A percentile compares a stretch with the other conserved stretches of the same genome.
phyloP scores from a whole-genome alignment of 805 yeast genomes.

The Hanseniaspora clermontiae region DNA sequence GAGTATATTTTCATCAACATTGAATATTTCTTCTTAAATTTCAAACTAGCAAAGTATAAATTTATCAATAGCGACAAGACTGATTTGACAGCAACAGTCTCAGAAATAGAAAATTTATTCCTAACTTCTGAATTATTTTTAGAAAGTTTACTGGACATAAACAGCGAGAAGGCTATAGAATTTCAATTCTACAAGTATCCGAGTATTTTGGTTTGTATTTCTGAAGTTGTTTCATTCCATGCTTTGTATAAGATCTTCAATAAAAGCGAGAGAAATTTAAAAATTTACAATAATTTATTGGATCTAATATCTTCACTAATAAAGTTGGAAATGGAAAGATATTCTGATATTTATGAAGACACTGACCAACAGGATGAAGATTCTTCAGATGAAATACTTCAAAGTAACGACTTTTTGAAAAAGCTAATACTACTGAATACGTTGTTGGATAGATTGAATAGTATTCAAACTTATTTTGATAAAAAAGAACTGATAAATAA shows the following conservation, averaged over 20 bases:
- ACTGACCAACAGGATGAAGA: conserved; percentile 1
- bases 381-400: conserved; percentile 7
- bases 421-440: not conserved
- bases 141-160: not conserved
- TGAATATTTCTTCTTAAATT: conserved; percentile 7
- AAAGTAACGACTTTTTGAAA: not conserved
- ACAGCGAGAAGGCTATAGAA: conserved; percentile 2
- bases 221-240: conserved; percentile 21
- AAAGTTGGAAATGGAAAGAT: not conserved
- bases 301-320: conserved; percentile 15
- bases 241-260: conserved; percentile 21
- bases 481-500: conserved; percentile 4
- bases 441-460: conserved; percentile 7
- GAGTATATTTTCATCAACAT: not conserved
- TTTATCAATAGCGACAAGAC: conserved; percentile 7
- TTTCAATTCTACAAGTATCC: conserved; percentile 21
- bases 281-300: conserved; percentile 18
- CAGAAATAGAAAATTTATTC: not conserved
- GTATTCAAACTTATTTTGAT: conserved; percentile 5
- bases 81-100: not conserved
- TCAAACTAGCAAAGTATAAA: not conserved
- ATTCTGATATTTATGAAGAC: conserved; percentile 1
- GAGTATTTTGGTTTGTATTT: conserved; percentile 18
- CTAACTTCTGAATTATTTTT: not conserved
- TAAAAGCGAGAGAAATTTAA: conserved; percentile 16